Evolutionary conservation across 768 basidiomycete species (phyloP).

Genomic region (Coprinopsis sp.): DNA sequence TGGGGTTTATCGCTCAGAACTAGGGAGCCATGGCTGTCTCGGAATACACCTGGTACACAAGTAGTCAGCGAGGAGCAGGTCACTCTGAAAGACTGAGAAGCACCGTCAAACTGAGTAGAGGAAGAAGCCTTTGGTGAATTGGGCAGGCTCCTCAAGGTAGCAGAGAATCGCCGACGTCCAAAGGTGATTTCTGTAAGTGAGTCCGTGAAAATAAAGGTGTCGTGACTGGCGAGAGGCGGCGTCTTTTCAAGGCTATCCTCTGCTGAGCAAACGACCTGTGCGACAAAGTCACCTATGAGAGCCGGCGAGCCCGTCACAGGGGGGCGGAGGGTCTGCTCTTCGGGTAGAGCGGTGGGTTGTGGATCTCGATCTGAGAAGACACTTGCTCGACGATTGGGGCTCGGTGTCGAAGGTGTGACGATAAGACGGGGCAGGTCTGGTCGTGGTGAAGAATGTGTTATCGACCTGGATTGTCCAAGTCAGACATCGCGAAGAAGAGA

Average conservation of each 20-base stretch:
- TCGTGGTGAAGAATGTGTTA: background rate
- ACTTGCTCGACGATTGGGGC: too few relatives aligned
- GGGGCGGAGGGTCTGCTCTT: background rate
- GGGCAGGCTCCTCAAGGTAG: background rate
- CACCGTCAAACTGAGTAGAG: background rate
- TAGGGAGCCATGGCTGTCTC: background rate
- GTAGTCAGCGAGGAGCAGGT: background rate
- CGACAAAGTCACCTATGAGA: background rate
- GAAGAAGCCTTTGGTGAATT: background rate
- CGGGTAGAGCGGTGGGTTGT: background rate
- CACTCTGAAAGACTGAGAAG: background rate
- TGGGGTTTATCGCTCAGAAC: background rate
- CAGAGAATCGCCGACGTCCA: too few relatives aligned
- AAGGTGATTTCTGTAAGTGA: constrained; percentile 3
- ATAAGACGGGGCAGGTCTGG: background rate
- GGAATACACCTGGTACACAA: background rate
- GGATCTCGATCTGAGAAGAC: background rate
- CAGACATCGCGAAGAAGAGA: too few relatives aligned
- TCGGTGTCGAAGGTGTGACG: constrained; percentile 2
- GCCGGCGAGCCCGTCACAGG: background rate
- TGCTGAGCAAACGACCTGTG: background rate
- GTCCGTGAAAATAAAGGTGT: constrained; percentile 1
- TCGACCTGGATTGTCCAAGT: too few relatives aligned
- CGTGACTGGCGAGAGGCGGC: background rate
- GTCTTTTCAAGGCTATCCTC: background rate